A percentile compares a stretch with the other conserved stretches of the same genome.
These are phyloP conservation scores for Hypericum perforatum DNA, from an alignment of 345 rosid genomes.

Conservation along the genomic window DNA sequence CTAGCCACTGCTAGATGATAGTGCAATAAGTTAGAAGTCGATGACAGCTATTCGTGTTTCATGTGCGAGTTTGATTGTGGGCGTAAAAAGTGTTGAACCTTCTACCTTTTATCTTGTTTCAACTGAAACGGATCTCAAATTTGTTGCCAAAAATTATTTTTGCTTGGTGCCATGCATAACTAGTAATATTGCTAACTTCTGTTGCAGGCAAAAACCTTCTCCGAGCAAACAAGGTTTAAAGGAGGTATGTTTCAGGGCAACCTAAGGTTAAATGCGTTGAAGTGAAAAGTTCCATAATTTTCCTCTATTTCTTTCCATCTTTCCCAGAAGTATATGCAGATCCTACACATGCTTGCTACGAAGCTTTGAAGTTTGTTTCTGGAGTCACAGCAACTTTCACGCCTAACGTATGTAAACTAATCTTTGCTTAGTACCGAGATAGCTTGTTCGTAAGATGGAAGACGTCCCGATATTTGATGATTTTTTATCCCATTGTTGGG, in stretches of 20 bases:
- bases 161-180: slow-evolving; percentile 5
- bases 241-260: slow-evolving; percentile 48
- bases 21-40: too few relatives aligned
- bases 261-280: neutral
- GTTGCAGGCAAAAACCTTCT: slow-evolving; percentile 73
- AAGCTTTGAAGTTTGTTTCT: slow-evolving; percentile 65
- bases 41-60: too few relatives aligned
- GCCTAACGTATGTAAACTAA: slow-evolving; percentile 47
- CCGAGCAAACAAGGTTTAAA: slow-evolving; percentile 70
- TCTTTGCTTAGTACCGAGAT: neutral
- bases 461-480: neutral
- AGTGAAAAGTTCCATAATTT: neutral
- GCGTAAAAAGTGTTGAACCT: too few relatives aligned
- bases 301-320: slow-evolving; percentile 5
- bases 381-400: slow-evolving; percentile 77
- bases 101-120: too few relatives aligned
- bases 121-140: too few relatives aligned
- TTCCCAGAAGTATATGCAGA: slow-evolving; percentile 88
- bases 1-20: too few relatives aligned
- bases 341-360: slow-evolving; percentile 66
- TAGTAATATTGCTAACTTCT: slow-evolving; percentile 6
- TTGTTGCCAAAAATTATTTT: neutral
- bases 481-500: slow-evolving; percentile 4
- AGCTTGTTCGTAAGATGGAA: too few relatives aligned
- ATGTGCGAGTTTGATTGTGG: too few relatives aligned